phyloP scores from a whole-genome alignment of 352 stramenopile genomes.

The Hyphochytrium catenoides region DNA sequence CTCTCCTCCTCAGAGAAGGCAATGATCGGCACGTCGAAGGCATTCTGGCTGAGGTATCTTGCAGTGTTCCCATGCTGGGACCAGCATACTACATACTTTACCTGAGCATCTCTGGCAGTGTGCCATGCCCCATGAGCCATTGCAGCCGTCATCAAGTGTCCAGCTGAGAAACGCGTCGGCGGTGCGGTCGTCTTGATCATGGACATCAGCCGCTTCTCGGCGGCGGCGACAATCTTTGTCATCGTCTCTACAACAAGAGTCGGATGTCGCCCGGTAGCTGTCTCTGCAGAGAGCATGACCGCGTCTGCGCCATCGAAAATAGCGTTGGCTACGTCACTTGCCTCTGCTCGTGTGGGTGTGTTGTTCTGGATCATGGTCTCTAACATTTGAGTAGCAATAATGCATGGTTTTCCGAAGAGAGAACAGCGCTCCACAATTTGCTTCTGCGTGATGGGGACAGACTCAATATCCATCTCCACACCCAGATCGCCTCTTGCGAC shows the following conservation, averaged over 20 bases:
- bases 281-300: conserved; percentile 58
- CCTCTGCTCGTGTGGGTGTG: conserved; percentile 50
- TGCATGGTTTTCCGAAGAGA: conserved; percentile 38
- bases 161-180: conserved; percentile 1
- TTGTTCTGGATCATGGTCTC: conserved; percentile 53
- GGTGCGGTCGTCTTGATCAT: neutral
- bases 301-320: conserved; percentile 50
- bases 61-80: conserved; percentile 6
- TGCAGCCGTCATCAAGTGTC: conserved; percentile 3
- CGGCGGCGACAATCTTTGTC: conserved; percentile 3
- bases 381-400: conserved; percentile 63
- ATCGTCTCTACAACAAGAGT: conserved; percentile 3
- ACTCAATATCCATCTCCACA: conserved; percentile 4
- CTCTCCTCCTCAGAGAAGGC: conserved; percentile 2
- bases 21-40: conserved; percentile 4
- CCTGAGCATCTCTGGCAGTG: neutral
- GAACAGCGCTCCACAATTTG: conserved; percentile 56
- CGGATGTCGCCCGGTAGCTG: conserved; percentile 18
- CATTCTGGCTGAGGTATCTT: conserved; percentile 4
- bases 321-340: conserved; percentile 42
- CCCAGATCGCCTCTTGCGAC: conserved; percentile 4
- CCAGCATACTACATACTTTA: conserved; percentile 5
- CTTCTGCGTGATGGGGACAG: conserved; percentile 62
- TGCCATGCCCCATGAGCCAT: conserved; percentile 5
- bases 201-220: too few species aligned